phyloP scores from a whole-genome alignment of 257 asterid species.

The Nicotiana knightiana region DNA sequence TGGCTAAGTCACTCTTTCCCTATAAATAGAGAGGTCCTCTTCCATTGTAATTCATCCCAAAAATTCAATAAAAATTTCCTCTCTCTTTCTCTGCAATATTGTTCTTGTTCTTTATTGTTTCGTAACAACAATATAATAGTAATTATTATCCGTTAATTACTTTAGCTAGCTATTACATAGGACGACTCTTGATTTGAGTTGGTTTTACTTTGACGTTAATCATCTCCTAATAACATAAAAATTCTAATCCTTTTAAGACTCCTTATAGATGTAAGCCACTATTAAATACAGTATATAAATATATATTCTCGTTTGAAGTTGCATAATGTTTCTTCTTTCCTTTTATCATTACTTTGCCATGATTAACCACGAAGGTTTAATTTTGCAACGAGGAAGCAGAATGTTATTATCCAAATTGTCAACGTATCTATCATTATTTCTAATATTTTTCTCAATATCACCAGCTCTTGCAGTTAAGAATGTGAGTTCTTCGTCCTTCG shows the following conservation, averaged over 20 bases:
- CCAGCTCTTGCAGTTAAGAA: conserved; percentile 51
- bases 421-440: conserved; percentile 22
- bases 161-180: too few species aligned
- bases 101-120: too few species aligned
- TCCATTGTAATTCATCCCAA: too few species aligned
- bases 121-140: too few species aligned
- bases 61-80: too few species aligned
- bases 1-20: too few species aligned
- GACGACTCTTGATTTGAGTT: too few species aligned
- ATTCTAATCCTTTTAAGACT: neutral
- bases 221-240: neutral
- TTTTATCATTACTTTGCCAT: neutral
- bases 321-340: neutral
- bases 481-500: conserved; percentile 15
- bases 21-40: too few species aligned
- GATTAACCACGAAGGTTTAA: neutral
- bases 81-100: too few species aligned
- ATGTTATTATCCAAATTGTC: conserved; percentile 26
- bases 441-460: conserved; percentile 26
- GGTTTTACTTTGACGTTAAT: neutral
- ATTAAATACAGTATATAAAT: neutral
- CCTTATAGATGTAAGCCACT: neutral
- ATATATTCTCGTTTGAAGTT: neutral
- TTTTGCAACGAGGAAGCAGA: neutral
- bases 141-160: too few species aligned